Conservation (phyloP, 1,284 basidiomycete species). For the Puccinia hordei region DNA sequence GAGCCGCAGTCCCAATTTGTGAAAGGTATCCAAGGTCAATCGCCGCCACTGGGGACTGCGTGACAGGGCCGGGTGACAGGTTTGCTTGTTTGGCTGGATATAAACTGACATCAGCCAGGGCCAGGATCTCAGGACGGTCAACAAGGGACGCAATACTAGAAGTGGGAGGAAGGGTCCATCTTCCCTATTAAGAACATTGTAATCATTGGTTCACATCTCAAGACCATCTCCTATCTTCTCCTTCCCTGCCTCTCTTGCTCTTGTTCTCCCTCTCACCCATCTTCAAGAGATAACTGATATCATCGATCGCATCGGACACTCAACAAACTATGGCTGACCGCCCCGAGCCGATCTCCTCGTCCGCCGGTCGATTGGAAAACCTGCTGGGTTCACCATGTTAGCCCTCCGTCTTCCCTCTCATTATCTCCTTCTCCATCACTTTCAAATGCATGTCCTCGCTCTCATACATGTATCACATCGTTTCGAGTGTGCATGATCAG, state of each 20-base stretch:
- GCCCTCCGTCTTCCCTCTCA: neutral
- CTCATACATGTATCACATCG: neutral
- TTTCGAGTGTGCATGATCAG: neutral
- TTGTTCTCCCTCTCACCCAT: no score
- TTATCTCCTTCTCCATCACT: neutral
- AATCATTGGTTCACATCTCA: no score
- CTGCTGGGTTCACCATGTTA: conserved; percentile 11
- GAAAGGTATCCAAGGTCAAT: no score
- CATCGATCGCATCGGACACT: no score
- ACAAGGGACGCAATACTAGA: neutral
- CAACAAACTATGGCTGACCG: neutral
- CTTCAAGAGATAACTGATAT: no score
- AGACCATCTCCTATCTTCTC: neutral
- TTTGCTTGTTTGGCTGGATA: neutral
- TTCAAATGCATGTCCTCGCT: neutral
- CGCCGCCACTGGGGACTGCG: neutral
- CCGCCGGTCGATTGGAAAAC: neutral
- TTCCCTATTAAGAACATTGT: no score
- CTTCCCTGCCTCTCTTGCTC: neutral
- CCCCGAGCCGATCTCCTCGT: neutral
- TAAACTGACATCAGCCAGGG: no score
- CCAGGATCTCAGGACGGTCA: conserved; percentile 4
- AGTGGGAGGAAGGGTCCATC: neutral
- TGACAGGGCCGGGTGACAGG: conserved; percentile 6
- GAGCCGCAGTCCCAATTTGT: no score